Base-by-base conservation (phyloP, 2,329 filamentous ascomycete genomes). In the Colletotrichum sp. region DNA sequence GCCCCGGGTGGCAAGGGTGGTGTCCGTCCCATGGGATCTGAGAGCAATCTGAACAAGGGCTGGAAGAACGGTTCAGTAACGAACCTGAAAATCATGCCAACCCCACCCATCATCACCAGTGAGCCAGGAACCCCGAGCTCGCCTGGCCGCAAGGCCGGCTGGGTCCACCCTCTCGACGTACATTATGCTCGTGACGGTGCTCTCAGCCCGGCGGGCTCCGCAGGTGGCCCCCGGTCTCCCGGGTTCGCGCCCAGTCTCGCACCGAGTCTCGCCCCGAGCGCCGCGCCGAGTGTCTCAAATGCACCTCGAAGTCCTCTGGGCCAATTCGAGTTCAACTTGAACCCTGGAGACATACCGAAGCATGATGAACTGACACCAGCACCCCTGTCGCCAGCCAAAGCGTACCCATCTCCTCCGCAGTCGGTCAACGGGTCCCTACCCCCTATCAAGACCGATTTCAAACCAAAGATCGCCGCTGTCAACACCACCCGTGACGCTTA, bases 81-180 rank as follows among this genome's bases (percentile, higher is more conserved):
- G 13, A 86, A 83, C 65, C 79, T 88, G 26, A 57, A 71, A 28
- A 68, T 78, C 44, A 64, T 81, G 21, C 83, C 85, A 4, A 81
- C 84, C 13, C 80, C 83, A 5, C 76, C 84, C 3, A 36, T 71
- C 52, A 75, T 74, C 49, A 76, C 71, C 12, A 82, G 81, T 24
- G 78, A 81, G 72, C 86, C 84, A 15, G 84, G 81, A 16, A 87
- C 83, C 16, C 81, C 82, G 7, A 80, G 76, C 6, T 82, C 83
- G 6, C 32, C 28, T 49, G 83, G 16, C 9, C 75, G 80, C 28
- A 84, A 82, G 60, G 86, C 85, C 71, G 83, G 85, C 6, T 88
- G 87, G 84, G 83, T 87, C 8, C 88, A 88, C 75, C 87, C 89
- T 0, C 83, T 90, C n/a, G 87, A 89, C 15, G 84, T 88, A 36